Conservation (phyloP, 345 rosid species). For the Linum lewisii region DNA sequence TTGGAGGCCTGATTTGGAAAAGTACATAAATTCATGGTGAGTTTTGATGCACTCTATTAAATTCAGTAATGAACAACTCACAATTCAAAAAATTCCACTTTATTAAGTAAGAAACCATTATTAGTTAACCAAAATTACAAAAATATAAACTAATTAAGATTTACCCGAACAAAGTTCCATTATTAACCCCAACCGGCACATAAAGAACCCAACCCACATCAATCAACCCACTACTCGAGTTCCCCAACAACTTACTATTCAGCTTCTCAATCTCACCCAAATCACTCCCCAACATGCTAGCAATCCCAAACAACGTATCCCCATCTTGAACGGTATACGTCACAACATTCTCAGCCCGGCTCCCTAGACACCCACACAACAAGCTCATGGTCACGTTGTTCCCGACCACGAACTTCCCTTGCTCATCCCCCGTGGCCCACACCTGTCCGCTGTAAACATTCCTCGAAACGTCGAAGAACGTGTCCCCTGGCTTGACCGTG, state of each 20-base stretch:
- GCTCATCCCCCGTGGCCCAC: neutral
- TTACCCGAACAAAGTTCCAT: neutral
- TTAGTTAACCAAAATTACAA: no score
- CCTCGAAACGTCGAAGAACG: neutral
- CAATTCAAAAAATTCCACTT: no score
- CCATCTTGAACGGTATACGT: neutral
- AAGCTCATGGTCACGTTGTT: neutral
- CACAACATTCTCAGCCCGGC: neutral
- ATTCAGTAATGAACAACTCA: no score
- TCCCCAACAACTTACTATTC: neutral
- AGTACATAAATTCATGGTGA: no score
- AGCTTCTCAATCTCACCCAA: neutral
- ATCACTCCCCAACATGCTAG: neutral
- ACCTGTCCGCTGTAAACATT: neutral
- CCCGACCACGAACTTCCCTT: neutral
- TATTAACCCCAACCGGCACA: neutral
- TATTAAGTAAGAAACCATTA: no score
- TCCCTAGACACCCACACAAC: neutral
- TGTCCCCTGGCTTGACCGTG: neutral
- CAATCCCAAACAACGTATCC: neutral
- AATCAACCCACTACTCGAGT: neutral
- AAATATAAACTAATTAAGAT: no score
- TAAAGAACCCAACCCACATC: neutral
- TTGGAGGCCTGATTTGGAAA: no score
- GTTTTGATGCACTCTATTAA: no score